Evolutionary conservation across 108 stramenopile species (phyloP), one percentile per base, ranked within the genome.

Genomic region (Nannochloropsis salina): DNA sequence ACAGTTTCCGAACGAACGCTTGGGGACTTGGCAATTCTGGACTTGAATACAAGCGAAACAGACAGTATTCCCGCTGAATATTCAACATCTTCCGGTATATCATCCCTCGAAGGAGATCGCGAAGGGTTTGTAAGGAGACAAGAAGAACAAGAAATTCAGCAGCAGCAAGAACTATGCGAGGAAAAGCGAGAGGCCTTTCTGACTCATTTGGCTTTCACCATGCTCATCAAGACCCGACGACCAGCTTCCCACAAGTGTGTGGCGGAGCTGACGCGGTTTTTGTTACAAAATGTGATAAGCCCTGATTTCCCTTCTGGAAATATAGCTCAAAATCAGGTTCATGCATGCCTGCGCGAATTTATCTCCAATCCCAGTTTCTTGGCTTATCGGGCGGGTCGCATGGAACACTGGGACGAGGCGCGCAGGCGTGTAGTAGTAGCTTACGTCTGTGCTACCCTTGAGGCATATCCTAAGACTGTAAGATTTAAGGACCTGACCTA

Each of bases 371-470:
- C 61, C n/a, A 74, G 1, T 74, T n/a, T 74, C 6, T 74, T 74
- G 8, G 61, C 61, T n/a, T 74, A 74, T n/a, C 61, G 61, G 61
- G 61, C 61, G 8, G 61, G 61, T 15, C 61, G 61, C 20, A 74
- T 74, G n/a, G n/a, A n/a, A n/a, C 61, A 74, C 61, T 74, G 61
- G 61, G 61, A 74, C 61, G 61, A 74, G 61, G 61, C 61, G 20
- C 61, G 61, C 2, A 15, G 61, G 61, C 61, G 61, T n/a, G 61
- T 74, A 3, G n/a, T 74, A 2, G 61, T n/a, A n/a, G n/a, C 61
- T n/a, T 74, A 74, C 3, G 61, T 74, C 61, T n/a, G 61, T n/a
- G 61, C n/a, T 15, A 2, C 61, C n/a, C 61, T 74, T 15, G 61
- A 74, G n/a, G 61, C 61, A n/a, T 74, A 74, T n/a, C 61, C 61